Evolutionary conservation across 352 stramenopile genomes (phyloP).

Genomic region (Globisporangium perplexum): DNA sequence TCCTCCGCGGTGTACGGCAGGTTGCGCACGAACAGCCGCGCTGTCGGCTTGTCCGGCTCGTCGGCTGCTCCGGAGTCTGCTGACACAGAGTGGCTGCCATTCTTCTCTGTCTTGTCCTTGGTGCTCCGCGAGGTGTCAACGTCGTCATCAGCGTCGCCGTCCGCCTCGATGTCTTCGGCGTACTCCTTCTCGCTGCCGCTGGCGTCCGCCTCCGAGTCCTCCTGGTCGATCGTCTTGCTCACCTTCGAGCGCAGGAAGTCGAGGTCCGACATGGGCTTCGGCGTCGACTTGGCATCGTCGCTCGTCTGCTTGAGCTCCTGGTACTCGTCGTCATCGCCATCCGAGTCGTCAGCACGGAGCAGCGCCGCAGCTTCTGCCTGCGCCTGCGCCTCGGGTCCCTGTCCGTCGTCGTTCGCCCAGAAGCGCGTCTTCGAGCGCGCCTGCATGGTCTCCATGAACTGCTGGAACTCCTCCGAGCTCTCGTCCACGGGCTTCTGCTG

Average conservation of each 20-base stretch:
- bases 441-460: conserved; percentile 91
- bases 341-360: conserved; percentile 22
- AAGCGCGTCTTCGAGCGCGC: conserved; percentile 85
- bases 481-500: conserved; percentile 25
- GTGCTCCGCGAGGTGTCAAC: background rate
- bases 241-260: conserved; percentile 94
- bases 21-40: conserved; percentile 97
- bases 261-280: conserved; percentile 78
- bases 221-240: conserved; percentile 86
- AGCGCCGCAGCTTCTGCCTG: conserved; percentile 21
- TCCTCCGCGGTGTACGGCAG: conserved; percentile 95
- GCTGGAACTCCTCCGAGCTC: conserved; percentile 61
- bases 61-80: conserved; percentile 25
- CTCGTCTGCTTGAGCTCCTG: conserved; percentile 54
- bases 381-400: conserved; percentile 26
- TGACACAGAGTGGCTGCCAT: conserved; percentile 7
- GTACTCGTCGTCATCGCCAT: conserved; percentile 84
- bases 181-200: conserved; percentile 29
- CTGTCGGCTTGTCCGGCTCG: conserved; percentile 32
- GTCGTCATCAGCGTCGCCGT: conserved; percentile 22
- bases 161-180: conserved; percentile 32
- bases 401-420: conserved; percentile 89
- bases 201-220: conserved; percentile 43
- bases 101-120: background rate
- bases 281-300: conserved; percentile 17